These are phyloP conservation scores for Cladosporium oxysporum DNA, from an alignment of 2,329 filamentous ascomycete genomes.

Conservation along the genomic window DNA sequence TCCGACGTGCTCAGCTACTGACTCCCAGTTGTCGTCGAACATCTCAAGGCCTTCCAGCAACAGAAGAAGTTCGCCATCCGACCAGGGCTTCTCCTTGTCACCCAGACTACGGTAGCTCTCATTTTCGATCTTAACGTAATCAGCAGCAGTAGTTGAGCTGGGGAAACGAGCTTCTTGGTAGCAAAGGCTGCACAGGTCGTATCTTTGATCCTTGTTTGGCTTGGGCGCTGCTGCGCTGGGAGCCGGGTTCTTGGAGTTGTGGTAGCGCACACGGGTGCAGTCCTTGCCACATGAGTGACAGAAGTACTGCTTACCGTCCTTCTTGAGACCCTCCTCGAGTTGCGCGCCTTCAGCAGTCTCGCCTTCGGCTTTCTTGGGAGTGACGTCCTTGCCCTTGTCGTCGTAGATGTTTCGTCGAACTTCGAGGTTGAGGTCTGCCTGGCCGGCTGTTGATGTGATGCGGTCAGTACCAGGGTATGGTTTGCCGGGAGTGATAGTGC, in stretches of 20 bases:
- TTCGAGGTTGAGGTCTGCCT: slow-evolving; percentile 86
- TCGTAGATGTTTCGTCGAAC: slow-evolving; percentile 96
- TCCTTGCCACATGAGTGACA: slow-evolving; percentile 93
- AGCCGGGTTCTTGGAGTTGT: slow-evolving; percentile 64
- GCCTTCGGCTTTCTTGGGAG: slow-evolving; percentile 54
- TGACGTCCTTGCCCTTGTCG: slow-evolving; percentile 81
- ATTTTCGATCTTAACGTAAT: slow-evolving; percentile 89
- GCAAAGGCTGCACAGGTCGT: slow-evolving; percentile 89
- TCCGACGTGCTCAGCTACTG: slow-evolving; percentile 88
- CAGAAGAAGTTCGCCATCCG: slow-evolving; percentile 83
- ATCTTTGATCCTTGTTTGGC: slow-evolving; percentile 63
- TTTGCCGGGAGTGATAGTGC: slow-evolving; percentile 61
- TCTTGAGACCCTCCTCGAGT: slow-evolving; percentile 61
- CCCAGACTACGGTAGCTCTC: slow-evolving; percentile 75
- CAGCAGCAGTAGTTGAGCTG: slow-evolving; percentile 71
- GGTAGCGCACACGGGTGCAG: slow-evolving; percentile 72
- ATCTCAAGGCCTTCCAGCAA: slow-evolving; percentile 88
- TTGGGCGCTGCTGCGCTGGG: slow-evolving; percentile 51
- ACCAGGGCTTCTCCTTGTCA: slow-evolving; percentile 87
- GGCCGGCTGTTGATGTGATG: slow-evolving; percentile 65
- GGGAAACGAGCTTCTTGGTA: slow-evolving; percentile 84
- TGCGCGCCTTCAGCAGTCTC: slow-evolving; percentile 64
- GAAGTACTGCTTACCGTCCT: slow-evolving; percentile 67
- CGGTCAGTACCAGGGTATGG: slow-evolving; percentile 69
- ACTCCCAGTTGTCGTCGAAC: slow-evolving; percentile 94